Conservation (phyloP, 495 filamentous ascomycete genomes). For the Xylaria grammica region DNA sequence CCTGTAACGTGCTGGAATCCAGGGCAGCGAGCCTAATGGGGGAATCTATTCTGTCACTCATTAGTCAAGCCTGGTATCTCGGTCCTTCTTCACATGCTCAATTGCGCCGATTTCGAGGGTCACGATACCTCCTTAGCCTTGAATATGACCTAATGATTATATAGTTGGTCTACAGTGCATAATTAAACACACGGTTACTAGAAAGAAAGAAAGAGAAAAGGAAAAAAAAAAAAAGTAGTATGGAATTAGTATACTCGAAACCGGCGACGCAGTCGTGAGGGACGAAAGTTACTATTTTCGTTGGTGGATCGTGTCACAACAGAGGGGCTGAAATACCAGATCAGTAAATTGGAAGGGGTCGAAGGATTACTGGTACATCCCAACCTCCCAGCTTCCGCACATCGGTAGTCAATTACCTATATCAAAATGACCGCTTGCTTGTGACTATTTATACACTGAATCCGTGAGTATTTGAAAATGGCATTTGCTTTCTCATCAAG, state of each 20-base stretch:
- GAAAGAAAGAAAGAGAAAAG: too few species aligned
- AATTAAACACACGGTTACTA: too few species aligned
- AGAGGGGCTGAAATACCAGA: slow-evolving; percentile 16
- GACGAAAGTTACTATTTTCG: background rate
- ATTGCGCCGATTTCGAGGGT: slow-evolving; percentile 16
- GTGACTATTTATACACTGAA: slow-evolving; percentile 5
- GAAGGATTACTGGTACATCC: slow-evolving; percentile 15
- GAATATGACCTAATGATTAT: background rate
- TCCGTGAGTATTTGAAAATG: slow-evolving; percentile 3
- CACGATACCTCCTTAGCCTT: slow-evolving; percentile 13
- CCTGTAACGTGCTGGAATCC: slow-evolving; percentile 13
- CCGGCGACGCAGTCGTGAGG: background rate
- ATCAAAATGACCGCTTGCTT: background rate
- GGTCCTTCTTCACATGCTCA: slow-evolving; percentile 16
- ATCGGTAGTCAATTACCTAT: too few species aligned
- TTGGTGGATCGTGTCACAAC: slow-evolving; percentile 5
- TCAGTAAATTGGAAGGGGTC: slow-evolving; percentile 12
- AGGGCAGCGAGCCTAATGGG: slow-evolving; percentile 12
- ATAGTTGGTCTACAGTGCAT: background rate
- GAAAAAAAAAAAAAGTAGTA: too few species aligned
- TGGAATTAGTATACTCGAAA: slow-evolving; percentile 1
- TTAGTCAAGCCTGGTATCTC: slow-evolving; percentile 17
- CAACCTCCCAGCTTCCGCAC: too few species aligned
- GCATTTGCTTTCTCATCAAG: slow-evolving; percentile 14
- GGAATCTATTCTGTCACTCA: slow-evolving; percentile 13